These are phyloP conservation scores for Sclerotinia trifoliorum DNA, from an alignment of 2,329 filamentous ascomycete genomes.

Conservation along the genomic window DNA sequence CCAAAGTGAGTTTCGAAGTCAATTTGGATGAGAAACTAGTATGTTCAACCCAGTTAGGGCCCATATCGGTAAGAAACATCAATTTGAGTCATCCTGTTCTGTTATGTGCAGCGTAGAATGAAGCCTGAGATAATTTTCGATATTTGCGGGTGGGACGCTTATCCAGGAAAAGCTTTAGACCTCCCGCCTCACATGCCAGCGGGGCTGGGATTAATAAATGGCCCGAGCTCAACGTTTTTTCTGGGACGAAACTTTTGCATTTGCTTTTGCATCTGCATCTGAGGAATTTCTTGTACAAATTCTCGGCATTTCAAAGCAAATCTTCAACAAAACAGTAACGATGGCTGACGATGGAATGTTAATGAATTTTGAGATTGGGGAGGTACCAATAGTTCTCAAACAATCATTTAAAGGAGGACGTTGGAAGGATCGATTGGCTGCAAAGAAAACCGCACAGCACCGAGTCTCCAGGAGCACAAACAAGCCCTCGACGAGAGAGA, in stretches of 20 bases:
- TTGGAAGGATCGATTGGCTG: constrained; percentile 85
- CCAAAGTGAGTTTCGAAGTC: neutral
- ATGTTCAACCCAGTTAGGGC: constrained; percentile 29
- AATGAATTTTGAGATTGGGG: constrained; percentile 81
- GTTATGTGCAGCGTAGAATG: constrained; percentile 37
- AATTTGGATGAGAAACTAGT: neutral
- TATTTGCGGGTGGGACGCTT: constrained; percentile 11
- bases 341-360: constrained; percentile 97
- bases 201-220: neutral
- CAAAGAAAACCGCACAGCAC: constrained; percentile 59
- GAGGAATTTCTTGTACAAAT: constrained; percentile 17
- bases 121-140: constrained; percentile 32
- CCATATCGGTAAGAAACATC: constrained; percentile 31
- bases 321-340: constrained; percentile 24
- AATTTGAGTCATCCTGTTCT: constrained; percentile 35
- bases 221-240: constrained; percentile 19
- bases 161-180: constrained; percentile 26
- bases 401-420: constrained; percentile 79
- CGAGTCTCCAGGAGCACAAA: constrained; percentile 43
- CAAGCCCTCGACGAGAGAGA: constrained; percentile 31
- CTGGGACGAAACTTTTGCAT: constrained; percentile 28
- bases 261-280: constrained; percentile 22
- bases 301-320: constrained; percentile 10
- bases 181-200: constrained; percentile 24
- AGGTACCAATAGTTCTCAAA: constrained; percentile 61